Conservation (phyloP, 2,329 filamentous ascomycete genomes). For the Phialophora expanda region DNA sequence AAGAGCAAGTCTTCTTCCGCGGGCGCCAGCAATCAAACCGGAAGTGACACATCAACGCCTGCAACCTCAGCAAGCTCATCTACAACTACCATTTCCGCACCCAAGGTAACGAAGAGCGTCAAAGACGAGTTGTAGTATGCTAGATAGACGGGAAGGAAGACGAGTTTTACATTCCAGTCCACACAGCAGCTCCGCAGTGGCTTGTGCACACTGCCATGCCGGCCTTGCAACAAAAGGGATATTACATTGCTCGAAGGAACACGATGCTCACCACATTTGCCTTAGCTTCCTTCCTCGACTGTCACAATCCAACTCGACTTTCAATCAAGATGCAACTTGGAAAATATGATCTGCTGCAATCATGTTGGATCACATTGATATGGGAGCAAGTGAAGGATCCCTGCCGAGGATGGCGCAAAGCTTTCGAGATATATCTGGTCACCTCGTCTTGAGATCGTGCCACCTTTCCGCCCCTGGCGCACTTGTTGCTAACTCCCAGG, state of each 20-base stretch:
- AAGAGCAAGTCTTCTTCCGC: slow-evolving; percentile 39
- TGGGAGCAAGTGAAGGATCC: not conserved
- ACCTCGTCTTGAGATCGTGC: not conserved
- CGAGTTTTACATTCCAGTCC: not conserved
- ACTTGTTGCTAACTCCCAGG: not conserved
- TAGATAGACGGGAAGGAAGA: slow-evolving; percentile 7
- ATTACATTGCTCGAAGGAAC: not conserved
- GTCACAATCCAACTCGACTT: not conserved
- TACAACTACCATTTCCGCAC: slow-evolving; percentile 19
- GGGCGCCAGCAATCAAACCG: slow-evolving; percentile 15
- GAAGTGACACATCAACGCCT: slow-evolving; percentile 13
- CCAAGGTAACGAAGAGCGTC: slow-evolving; percentile 23
- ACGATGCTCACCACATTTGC: not conserved
- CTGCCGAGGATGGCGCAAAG: not conserved
- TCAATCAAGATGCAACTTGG: not conserved
- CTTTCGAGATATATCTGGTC: not conserved
- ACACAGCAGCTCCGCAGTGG: not conserved
- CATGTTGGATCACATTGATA: not conserved
- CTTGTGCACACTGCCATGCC: not conserved
- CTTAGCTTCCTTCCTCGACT: not conserved
- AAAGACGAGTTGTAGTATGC: slow-evolving; percentile 42
- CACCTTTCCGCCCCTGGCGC: not conserved
- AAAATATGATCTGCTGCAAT: not conserved
- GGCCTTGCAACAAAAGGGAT: not conserved
- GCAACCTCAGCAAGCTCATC: slow-evolving; percentile 12